phyloP scores from a whole-genome alignment of 805 yeast species.

The Lachancea sp. region DNA sequence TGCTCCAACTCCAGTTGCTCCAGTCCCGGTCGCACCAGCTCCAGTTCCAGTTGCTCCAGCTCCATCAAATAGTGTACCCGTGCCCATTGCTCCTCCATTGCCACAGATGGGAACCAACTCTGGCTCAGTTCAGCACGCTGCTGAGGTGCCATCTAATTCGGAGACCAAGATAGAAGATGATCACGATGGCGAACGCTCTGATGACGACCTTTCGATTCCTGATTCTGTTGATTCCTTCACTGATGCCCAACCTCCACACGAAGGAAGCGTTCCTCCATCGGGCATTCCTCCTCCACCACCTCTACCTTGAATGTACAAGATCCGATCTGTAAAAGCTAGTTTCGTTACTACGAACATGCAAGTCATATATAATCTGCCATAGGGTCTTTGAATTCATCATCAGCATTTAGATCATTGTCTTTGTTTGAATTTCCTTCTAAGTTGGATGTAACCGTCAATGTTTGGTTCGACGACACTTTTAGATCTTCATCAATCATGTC shows the following conservation, averaged over 20 bases:
- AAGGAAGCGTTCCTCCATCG: slow-evolving; percentile 13
- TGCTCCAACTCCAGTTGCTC: slow-evolving; percentile 9
- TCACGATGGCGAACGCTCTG: slow-evolving; percentile 17
- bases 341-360: slow-evolving; percentile 8
- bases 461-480: neutral
- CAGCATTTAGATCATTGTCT: slow-evolving; percentile 10
- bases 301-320: slow-evolving; percentile 13
- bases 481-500: slow-evolving; percentile 15
- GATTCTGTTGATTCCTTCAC: slow-evolving; percentile 32
- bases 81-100: slow-evolving; percentile 41
- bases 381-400: slow-evolving; percentile 35
- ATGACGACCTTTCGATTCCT: slow-evolving; percentile 32
- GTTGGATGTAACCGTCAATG: neutral
- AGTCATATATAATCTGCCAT: slow-evolving; percentile 27
- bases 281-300: slow-evolving; percentile 33
- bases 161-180: neutral
- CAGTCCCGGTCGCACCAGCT: slow-evolving; percentile 21
- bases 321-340: neutral
- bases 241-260: slow-evolving; percentile 9
- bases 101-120: slow-evolving; percentile 18
- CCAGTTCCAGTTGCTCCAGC: slow-evolving; percentile 2
- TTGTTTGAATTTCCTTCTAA: neutral
- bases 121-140: neutral
- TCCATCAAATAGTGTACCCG: slow-evolving; percentile 17
- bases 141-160: neutral